Percentiles rank a stretch among this genome's conserved stretches.
phyloP scores from a whole-genome alignment of 129 eudicot genomes.

The Silybum marianum region DNA sequence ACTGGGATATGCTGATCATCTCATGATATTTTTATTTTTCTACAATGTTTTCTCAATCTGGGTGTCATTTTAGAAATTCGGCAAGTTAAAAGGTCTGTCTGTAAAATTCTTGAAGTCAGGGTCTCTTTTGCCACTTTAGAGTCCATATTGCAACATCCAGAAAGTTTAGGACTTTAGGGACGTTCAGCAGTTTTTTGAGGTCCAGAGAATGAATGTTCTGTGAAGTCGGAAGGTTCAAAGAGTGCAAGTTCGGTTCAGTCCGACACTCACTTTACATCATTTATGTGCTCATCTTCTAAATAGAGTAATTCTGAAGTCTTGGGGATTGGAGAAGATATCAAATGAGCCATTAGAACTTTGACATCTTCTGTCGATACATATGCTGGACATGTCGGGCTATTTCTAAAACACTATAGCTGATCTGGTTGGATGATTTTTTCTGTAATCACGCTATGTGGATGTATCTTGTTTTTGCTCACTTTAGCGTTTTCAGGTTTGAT shows the following conservation, averaged over 20 bases:
- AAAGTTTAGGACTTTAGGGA: background rate
- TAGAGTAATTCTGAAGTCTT: background rate
- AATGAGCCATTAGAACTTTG: background rate
- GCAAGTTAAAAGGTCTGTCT: background rate
- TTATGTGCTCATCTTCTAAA: background rate
- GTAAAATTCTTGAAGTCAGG: background rate
- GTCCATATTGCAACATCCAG: background rate
- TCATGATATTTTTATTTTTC: background rate
- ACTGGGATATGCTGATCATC: background rate
- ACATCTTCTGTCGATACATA: background rate
- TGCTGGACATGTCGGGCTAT: background rate
- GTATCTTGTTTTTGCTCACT: background rate
- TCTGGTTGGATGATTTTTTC: background rate
- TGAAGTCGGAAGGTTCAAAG: background rate
- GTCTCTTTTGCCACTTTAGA: background rate
- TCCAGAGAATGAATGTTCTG: background rate
- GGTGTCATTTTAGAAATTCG: background rate
- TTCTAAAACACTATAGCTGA: background rate
- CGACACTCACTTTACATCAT: background rate
- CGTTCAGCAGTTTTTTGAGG: background rate
- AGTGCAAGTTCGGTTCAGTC: background rate
- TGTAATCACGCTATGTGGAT: background rate
- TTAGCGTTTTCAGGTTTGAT: background rate
- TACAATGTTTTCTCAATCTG: background rate
- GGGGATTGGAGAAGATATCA: background rate